phyloP scores from a whole-genome alignment of 2,329 filamentous ascomycete species.

The Trichoderma cornu-damae region DNA sequence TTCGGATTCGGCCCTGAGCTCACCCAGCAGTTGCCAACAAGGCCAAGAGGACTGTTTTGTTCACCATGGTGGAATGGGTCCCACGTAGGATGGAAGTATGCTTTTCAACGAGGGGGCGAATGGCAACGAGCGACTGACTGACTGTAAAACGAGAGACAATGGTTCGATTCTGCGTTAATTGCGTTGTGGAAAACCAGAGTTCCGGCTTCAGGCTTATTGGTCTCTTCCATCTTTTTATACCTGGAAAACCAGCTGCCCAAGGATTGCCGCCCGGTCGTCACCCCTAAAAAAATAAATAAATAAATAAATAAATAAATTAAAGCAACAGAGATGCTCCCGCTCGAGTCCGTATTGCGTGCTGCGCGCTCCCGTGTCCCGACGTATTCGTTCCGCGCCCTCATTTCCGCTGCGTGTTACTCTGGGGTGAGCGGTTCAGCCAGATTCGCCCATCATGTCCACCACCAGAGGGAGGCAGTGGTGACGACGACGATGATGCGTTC shows the following conservation, averaged over 20 bases:
- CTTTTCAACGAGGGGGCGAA: background rate
- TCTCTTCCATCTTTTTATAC: background rate
- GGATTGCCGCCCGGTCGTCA: no score
- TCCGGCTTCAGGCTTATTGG: background rate
- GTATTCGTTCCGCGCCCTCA: background rate
- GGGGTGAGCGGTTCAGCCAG: background rate
- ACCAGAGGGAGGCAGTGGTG: background rate
- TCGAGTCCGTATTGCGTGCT: conserved; percentile 19
- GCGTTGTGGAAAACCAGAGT: background rate
- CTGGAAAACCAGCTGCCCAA: no score
- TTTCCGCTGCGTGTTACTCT: background rate
- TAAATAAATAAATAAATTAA: no score
- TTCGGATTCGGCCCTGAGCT: background rate
- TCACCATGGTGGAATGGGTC: conserved; percentile 23
- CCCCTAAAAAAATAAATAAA: no score
- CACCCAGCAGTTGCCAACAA: conserved; percentile 31
- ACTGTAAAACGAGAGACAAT: conserved; percentile 3
- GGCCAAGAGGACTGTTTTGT: conserved; percentile 23
- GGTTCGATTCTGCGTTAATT: background rate
- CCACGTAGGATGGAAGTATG: background rate
- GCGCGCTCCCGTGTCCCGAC: conserved; percentile 20
- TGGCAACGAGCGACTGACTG: conserved; percentile 5
- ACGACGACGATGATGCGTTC: background rate
- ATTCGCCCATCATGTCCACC: background rate
- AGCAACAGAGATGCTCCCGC: background rate